phyloP scores from a whole-genome alignment of 2,329 filamentous ascomycete genomes.

The Thelonectria rubi region DNA sequence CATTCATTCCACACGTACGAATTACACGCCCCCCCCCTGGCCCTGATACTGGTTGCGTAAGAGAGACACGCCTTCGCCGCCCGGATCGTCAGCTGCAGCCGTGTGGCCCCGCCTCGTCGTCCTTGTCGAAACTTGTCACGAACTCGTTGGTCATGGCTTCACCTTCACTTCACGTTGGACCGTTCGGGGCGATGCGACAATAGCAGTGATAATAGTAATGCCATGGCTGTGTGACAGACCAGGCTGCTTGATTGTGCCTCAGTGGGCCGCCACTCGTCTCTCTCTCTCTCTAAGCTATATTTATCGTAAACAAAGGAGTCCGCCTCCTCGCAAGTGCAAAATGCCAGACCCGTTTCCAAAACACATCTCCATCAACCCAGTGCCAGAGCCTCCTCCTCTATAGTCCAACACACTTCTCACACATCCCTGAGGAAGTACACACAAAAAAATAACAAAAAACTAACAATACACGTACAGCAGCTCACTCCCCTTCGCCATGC shows the following conservation, averaged over 20 bases:
- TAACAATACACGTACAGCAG: too few species aligned
- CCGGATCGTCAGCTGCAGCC: neutral
- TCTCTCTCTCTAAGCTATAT: neutral
- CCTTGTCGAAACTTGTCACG: neutral
- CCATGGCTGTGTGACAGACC: neutral
- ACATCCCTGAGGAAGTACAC: too few species aligned
- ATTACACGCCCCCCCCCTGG: neutral
- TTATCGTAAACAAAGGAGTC: neutral
- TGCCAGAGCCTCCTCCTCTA: too few species aligned
- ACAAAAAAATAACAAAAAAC: too few species aligned
- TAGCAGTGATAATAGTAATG: neutral
- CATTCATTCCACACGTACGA: neutral
- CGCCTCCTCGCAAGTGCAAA: neutral
- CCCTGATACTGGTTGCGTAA: conserved; percentile 1
- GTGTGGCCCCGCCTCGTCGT: neutral
- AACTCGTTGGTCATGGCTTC: conserved; percentile 1
- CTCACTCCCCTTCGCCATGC: too few species aligned
- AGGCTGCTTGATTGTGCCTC: neutral
- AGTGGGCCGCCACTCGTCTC: neutral
- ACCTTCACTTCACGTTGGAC: neutral
- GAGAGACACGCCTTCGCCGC: neutral
- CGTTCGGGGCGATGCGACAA: neutral
- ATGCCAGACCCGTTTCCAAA: neutral
- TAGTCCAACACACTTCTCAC: too few species aligned
- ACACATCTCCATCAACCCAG: neutral